Base-by-base conservation (phyloP, 2,329 filamentous ascomycete species). In the Fusarium sp. region DNA sequence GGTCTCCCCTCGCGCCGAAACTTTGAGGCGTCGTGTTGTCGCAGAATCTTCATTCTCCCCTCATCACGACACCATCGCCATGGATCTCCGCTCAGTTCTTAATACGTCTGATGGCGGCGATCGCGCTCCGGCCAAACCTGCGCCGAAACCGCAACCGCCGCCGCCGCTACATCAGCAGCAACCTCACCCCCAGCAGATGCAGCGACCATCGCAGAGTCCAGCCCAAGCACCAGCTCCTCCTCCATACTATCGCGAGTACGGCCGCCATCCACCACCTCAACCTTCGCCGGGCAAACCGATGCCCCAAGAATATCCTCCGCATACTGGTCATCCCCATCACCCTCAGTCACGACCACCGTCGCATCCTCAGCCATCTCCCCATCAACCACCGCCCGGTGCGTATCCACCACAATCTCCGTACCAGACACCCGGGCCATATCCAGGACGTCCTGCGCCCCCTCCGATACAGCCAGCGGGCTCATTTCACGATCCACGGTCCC, bases 71-170 rank as follows among this genome's bases (percentile, higher is more conserved):
- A 29, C 35, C 29, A 47, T 50, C 45, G 42, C 65, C 60, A 85
- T 89, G 87, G 86, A 89, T 82, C 83, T 89, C 63, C 80, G 83
- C 70, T 84, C 84, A 20, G 86, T 90, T 75, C 80, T 90, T 52
- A 90, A 89, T 78, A 82, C 84, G 27, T 83, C 85, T 39, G 87
- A 87, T 68, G 81, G 81, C 64, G 84, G 81, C 73, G 84, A 82
- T 55, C 79, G 80, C 69, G 76, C 78, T 49, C 79, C 80, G 55
- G 75, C 79, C 62, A 80, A 80, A 70, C 78, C 80, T 57, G 76
- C 76, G 46, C 77, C 75, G 39, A 76, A 77, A 62, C 79, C 77
- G 59, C 80, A 80, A 72, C 80, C 79, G 49, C 79, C 81, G 53
- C 80, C 78, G 53, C 77, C 20, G 35, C 25, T 27, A 17, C 49